Percentiles rank a stretch among this genome's conserved stretches.
Conservation (phyloP, 2,329 filamentous ascomycete species). For the Ascochyta koolunga region DNA sequence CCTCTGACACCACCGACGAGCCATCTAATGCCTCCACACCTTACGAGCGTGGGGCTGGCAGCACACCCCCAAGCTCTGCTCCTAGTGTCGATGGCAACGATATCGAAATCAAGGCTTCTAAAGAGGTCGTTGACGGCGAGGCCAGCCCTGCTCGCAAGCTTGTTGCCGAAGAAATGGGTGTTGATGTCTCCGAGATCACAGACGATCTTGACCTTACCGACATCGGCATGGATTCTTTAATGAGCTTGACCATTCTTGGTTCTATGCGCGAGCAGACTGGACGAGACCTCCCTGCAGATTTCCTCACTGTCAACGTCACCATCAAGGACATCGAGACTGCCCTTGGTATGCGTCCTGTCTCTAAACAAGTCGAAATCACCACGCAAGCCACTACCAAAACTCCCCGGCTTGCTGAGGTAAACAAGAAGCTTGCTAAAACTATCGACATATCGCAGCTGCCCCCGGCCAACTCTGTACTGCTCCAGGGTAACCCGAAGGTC, state of each 20-base stretch:
- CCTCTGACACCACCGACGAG: slow-evolving; percentile 50
- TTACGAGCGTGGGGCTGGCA: slow-evolving; percentile 48
- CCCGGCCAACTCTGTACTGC: slow-evolving; percentile 61
- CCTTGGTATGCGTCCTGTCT: slow-evolving; percentile 61
- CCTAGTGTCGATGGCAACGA: slow-evolving; percentile 54
- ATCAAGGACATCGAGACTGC: slow-evolving; percentile 70
- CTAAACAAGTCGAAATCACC: slow-evolving; percentile 44
- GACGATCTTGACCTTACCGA: slow-evolving; percentile 66
- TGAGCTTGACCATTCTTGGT: slow-evolving; percentile 59
- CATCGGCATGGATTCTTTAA: slow-evolving; percentile 61
- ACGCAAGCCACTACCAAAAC: slow-evolving; percentile 28
- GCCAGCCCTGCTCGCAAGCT: slow-evolving; percentile 56
- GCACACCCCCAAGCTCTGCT: slow-evolving; percentile 57
- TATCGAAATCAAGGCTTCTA: slow-evolving; percentile 40
- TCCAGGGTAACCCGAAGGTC: slow-evolving; percentile 63
- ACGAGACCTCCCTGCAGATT: slow-evolving; percentile 57
- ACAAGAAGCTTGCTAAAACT: slow-evolving; percentile 51
- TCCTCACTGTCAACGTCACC: slow-evolving; percentile 66
- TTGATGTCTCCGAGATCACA: slow-evolving; percentile 63
- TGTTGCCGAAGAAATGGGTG: slow-evolving; percentile 65
- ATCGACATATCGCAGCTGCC: slow-evolving; percentile 53
- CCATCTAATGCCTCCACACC: slow-evolving; percentile 52
- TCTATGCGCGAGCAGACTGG: slow-evolving; percentile 59
- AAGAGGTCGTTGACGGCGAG: slow-evolving; percentile 44
- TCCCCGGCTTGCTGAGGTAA: slow-evolving; percentile 56